Conservation (phyloP, 129 eudicot species). For the Helichrysum umbraculigerum region DNA sequence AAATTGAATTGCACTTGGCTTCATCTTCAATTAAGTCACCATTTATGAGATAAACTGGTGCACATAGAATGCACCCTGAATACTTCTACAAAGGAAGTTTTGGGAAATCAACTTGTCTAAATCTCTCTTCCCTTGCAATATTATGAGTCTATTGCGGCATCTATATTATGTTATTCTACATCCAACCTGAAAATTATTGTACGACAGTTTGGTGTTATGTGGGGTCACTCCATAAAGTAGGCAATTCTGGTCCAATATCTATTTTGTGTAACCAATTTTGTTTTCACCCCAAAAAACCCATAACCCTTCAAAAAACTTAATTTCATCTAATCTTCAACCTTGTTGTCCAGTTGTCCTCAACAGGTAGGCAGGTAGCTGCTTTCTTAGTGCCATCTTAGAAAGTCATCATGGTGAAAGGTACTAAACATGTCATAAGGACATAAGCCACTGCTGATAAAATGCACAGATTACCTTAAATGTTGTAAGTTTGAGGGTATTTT, state of each 20-base stretch:
- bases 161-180: background rate
- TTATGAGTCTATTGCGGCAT: no score
- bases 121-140: background rate
- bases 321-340: background rate
- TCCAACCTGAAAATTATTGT: conserved; percentile 9
- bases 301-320: background rate
- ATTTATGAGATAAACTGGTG: background rate
- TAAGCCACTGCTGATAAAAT: background rate
- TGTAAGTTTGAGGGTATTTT: no score
- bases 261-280: background rate
- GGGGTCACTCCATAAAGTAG: background rate
- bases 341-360: background rate
- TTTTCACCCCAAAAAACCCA: background rate
- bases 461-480: background rate
- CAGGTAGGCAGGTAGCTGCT: background rate
- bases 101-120: background rate
- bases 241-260: background rate
- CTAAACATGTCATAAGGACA: background rate
- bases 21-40: background rate
- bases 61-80: background rate
- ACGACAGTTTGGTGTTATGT: background rate
- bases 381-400: background rate
- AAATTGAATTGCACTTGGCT: background rate
- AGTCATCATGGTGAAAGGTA: background rate
- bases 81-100: background rate